A percentile compares a stretch with the other conserved stretches of the same genome.
Conservation (phyloP, 1,284 basidiomycete species). For the Sanghuangporus weigelae region DNA sequence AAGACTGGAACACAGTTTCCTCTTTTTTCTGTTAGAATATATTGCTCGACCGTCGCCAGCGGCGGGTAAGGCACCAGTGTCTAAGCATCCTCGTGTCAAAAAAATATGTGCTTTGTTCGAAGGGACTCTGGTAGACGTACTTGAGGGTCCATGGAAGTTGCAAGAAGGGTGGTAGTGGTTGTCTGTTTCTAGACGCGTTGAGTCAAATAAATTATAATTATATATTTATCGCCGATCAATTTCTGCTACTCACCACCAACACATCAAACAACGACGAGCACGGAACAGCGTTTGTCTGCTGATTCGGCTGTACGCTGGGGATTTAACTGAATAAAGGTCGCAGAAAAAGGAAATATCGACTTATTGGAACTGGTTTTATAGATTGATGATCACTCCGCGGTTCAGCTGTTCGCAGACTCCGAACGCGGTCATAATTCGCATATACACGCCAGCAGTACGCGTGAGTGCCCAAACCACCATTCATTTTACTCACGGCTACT, state of each 20-base stretch:
- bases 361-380: neutral
- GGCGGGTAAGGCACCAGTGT: conserved; percentile 62
- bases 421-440: conserved; percentile 48
- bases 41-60: conserved; percentile 62
- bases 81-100: conserved; percentile 32
- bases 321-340: neutral
- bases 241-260: neutral
- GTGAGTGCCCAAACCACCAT: conserved; percentile 39
- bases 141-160: conserved; percentile 51
- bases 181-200: neutral
- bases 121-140: conserved; percentile 28
- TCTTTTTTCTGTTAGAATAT: conserved; percentile 70
- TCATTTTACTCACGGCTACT: conserved; percentile 16
- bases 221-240: neutral
- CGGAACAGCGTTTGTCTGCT: conserved; percentile 1
- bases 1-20: conserved; percentile 94
- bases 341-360: neutral
- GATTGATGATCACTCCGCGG: conserved; percentile 70
- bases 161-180: neutral
- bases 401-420: conserved; percentile 72
- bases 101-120: neutral
- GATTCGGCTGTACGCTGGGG: neutral
- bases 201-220: neutral
- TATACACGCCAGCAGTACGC: conserved; percentile 75
- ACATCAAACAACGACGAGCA: neutral